Evolutionary conservation across 768 basidiomycete genomes (phyloP), one percentile per base, ranked within the genome.

Genomic region (Polyporus arcularius): DNA sequence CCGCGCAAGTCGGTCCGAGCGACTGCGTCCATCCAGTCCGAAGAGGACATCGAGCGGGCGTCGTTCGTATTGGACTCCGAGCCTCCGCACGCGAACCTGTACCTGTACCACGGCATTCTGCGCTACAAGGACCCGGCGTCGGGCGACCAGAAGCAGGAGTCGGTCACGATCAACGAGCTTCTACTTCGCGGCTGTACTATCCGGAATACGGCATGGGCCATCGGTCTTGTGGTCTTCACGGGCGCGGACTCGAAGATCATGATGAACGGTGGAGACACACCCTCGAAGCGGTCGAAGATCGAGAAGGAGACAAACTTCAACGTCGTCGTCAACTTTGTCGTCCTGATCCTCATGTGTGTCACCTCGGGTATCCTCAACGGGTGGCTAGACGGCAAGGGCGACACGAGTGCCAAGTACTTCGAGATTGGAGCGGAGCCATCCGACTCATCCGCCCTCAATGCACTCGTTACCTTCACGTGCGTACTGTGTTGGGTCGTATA

Each of bases 221-320:
- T 98, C 62, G 95, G 94, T 4, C 73, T 98, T n/a, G 95, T 97
- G 12, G 88, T 88, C 28, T 98, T 94, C 74, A 98, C 96, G 0
- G 96, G 96, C 41, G 83, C 86, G 1, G 96, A 98, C 75, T 91
- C 92, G 42, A 94, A 92, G 81, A 94, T 94, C 67, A 91, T 93
- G 85, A 76, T 94, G 60, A 96, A 96, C 65, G 92, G 92, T 38
- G 95, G 96, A 18, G 89, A 88, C 14, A 98, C 94, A 1, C 95
- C 96, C 1, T 94, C 91, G n/a, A 98, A 98, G 71, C 89, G 93
- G 60, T 92, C 89, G 69, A 98, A 96, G 81, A 98, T 98, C 70
- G 95, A 98, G 78, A 91, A 87, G 77, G 96, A 98, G 80, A 98
- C 96, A 9, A 98, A 96, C 74, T 96, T 95, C 80, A 98, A 98